A percentile compares a stretch with the other conserved stretches of the same genome.
These are phyloP conservation scores for Saussurea involucrata DNA, from an alignment of 129 eudicot genomes.

Conservation along the genomic window DNA sequence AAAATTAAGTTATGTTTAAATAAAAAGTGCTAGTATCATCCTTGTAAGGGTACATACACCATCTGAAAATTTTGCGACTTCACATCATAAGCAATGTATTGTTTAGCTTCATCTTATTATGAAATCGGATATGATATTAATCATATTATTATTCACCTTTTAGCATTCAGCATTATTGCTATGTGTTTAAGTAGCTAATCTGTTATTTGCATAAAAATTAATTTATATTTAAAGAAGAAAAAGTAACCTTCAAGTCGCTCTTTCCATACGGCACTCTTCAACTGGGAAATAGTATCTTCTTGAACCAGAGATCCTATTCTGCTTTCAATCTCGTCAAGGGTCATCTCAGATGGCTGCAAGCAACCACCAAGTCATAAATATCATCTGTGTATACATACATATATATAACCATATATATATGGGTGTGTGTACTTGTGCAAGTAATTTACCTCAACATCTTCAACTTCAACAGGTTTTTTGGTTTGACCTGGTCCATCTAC, in stretches of 20 bases:
- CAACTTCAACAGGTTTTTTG: conserved; percentile 69
- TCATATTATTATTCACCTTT: too few species aligned
- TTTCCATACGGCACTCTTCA: conserved; percentile 99
- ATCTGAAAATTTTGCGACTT: too few species aligned
- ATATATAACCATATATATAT: not conserved
- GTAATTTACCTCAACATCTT: conserved; percentile 84
- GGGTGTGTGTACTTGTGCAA: conserved; percentile 1
- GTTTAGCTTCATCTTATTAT: too few species aligned
- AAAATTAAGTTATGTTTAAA: too few species aligned
- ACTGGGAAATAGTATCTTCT: conserved; percentile 62
- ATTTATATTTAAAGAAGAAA: too few species aligned
- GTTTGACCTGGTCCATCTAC: conserved; percentile 62
- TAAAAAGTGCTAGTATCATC: too few species aligned
- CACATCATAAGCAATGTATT: too few species aligned
- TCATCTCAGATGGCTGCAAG: conserved; percentile 90
- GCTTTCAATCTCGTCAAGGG: conserved; percentile 93
- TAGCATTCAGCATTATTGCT: too few species aligned
- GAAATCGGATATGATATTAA: too few species aligned
- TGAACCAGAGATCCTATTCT: conserved; percentile 78
- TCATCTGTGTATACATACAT: not conserved
- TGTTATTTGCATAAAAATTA: too few species aligned
- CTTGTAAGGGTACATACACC: too few species aligned
- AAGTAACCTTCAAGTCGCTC: conserved; percentile 90
- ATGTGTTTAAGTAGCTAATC: too few species aligned
- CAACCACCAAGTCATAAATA: not conserved